Evolutionary conservation across 306 rosid genomes (phyloP).

Genomic region (Cucumis hystrix): DNA sequence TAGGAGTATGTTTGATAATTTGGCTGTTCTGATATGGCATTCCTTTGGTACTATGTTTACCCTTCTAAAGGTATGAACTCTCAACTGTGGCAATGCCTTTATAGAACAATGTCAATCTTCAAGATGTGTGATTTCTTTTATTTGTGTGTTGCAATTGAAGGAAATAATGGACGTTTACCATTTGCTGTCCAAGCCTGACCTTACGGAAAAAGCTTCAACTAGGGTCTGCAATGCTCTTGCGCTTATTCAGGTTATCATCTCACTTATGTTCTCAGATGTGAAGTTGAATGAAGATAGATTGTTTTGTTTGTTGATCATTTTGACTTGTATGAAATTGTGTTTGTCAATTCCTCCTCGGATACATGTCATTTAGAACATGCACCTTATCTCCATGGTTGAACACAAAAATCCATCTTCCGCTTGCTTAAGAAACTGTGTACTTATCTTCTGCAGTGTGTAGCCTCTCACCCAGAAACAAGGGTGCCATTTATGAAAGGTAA

Average conservation of each 20-base stretch:
- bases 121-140: neutral
- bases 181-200: slow-evolving; percentile 11
- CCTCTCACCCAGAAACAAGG: slow-evolving; percentile 28
- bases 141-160: slow-evolving; percentile 4
- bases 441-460: slow-evolving; percentile 21
- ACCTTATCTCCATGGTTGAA: neutral
- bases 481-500: slow-evolving; percentile 25
- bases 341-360: neutral
- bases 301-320: neutral
- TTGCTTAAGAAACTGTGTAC: neutral
- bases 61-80: slow-evolving; percentile 19
- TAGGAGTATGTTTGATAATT: slow-evolving; percentile 9
- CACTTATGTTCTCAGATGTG: neutral
- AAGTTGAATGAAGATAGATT: neutral
- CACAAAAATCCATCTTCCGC: neutral
- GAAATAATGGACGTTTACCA: slow-evolving; percentile 22
- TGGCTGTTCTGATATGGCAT: slow-evolving; percentile 32
- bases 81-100: neutral
- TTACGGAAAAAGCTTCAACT: slow-evolving; percentile 9
- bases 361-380: neutral
- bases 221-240: slow-evolving; percentile 25
- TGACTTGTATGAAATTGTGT: neutral
- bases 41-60: slow-evolving; percentile 14
- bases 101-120: neutral
- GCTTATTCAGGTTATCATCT: slow-evolving; percentile 22